A percentile compares a stretch with the other conserved stretches of the same genome.
Conservation (phyloP, 2,329 filamentous ascomycete species). For the Alternaria conjuncta region DNA sequence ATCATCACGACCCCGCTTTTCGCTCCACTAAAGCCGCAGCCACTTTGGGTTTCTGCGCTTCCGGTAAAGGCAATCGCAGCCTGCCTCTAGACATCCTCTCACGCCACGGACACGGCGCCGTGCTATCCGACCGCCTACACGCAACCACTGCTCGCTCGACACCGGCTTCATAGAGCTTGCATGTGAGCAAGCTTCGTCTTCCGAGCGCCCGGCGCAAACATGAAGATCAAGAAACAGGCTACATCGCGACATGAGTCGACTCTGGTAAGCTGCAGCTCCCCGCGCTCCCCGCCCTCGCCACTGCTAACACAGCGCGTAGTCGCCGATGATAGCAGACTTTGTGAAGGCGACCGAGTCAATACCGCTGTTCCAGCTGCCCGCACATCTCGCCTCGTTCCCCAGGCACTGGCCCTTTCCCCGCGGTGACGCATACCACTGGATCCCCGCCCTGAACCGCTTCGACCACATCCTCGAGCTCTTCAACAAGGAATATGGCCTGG, state of each 20-base stretch:
- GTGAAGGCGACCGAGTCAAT: conserved; percentile 72
- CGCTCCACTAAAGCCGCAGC: conserved; percentile 6
- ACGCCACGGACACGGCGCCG: background rate
- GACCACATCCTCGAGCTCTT: conserved; percentile 86
- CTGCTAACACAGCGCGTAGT: conserved; percentile 60
- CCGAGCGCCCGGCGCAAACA: conserved; percentile 49
- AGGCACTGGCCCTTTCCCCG: conserved; percentile 92
- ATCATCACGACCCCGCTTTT: conserved; percentile 7
- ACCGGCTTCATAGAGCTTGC: conserved; percentile 20
- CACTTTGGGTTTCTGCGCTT: conserved; percentile 6
- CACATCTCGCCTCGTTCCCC: conserved; percentile 79
- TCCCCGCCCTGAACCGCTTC: conserved; percentile 89
- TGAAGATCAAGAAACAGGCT: conserved; percentile 64
- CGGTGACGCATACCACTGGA: conserved; percentile 98
- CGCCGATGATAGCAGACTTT: conserved; percentile 84
- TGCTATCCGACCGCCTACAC: background rate
- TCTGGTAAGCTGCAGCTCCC: conserved; percentile 47
- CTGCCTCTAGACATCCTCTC: conserved; percentile 6
- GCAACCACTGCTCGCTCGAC: conserved; percentile 4
- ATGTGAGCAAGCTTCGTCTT: conserved; percentile 46
- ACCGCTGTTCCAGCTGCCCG: conserved; percentile 77
- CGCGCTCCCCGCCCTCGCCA: background rate
- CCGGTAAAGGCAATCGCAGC: conserved; percentile 19
- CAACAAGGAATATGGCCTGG: conserved; percentile 79
- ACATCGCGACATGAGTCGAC: conserved; percentile 62